Base-by-base conservation (phyloP, 2,329 filamentous ascomycete genomes). In the Juglanconis sp. region DNA sequence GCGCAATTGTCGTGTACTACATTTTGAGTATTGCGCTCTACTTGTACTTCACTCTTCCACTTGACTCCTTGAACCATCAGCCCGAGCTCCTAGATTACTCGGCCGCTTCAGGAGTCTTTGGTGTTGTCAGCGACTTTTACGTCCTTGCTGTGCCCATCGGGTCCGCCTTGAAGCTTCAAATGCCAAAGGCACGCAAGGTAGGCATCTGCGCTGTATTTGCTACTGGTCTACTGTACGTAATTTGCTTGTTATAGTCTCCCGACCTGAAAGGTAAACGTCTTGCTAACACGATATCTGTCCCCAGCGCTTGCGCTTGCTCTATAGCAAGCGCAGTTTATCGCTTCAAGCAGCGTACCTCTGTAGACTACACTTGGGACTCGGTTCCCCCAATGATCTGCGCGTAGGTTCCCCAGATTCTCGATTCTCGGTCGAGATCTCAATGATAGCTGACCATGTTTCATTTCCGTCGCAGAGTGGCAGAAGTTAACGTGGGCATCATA, bases 401-500 rank as follows among this genome's bases (percentile, higher is more conserved):
- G 42, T 56, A 30, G 38, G 54, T 56, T 7, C 4, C 30, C 32
- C n/a, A 10, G 42, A 10, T 5, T 15, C 15, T 17, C 5, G 5
- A 5, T 46, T 17, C 2, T 38, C 2, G 4, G 15, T 17, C 13
- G 1, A 17, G n/a, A 4, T 38, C 1, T 11, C 3, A 36, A 46
- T 17, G n/a, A 10, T n/a, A 15, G n/a, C 38, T n/a, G 11, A 13
- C 34, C 4, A 49, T n/a, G 13, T 8, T 17, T 31, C 47, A n/a
- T 4, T 42, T n/a, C n/a, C n/a, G n/a, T n/a, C n/a, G n/a, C n/a
- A 56, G 54, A 24, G 47, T 47, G 9, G 54, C 54, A 5, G 54
- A 56, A 47, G 44, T 56, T 5, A 56, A 56, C 38, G 34, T 56
- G 4, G 54, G 54, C n/a, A 56, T 56, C 8, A 56, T 56, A 3